Evolutionary conservation across 345 rosid genomes (phyloP).

Genomic region (Erucastrum elatum): DNA sequence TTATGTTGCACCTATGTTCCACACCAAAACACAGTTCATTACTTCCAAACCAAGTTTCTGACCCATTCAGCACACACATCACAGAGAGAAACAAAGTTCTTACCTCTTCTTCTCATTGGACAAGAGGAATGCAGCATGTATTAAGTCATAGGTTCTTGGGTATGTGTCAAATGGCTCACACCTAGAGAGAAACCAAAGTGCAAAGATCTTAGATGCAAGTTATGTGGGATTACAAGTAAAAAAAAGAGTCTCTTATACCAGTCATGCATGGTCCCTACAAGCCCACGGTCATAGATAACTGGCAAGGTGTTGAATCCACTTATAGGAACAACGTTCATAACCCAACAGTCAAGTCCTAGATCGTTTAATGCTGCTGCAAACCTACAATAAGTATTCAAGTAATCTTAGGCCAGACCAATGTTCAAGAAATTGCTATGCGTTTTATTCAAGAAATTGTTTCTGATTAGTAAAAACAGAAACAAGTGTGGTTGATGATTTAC

Average conservation of each 20-base stretch:
- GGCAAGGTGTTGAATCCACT: constrained; percentile 66
- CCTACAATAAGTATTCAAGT: constrained; percentile 36
- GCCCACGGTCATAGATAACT: constrained; percentile 67
- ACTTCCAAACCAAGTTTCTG: neutral
- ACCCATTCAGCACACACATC: neutral
- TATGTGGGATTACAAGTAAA: neutral
- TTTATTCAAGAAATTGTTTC: neutral
- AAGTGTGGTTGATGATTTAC: constrained; percentile 39
- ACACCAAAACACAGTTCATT: neutral
- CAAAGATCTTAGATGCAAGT: neutral
- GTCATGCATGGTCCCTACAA: constrained; percentile 67
- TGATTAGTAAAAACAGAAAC: neutral
- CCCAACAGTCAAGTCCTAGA: constrained; percentile 58
- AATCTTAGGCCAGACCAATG: neutral
- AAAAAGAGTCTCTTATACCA: constrained; percentile 43
- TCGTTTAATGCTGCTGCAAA: constrained; percentile 66
- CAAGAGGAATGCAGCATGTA: constrained; percentile 66
- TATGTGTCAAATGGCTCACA: constrained; percentile 69
- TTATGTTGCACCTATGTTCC: constrained; percentile 51
- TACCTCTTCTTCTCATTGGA: constrained; percentile 62
- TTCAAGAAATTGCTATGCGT: neutral
- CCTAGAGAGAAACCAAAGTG: constrained; percentile 36
- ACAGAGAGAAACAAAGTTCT: constrained; percentile 15
- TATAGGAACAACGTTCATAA: constrained; percentile 63
- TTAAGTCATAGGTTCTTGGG: constrained; percentile 64